Base-by-base conservation (phyloP, 352 stramenopile species). In the Albugo candida region DNA sequence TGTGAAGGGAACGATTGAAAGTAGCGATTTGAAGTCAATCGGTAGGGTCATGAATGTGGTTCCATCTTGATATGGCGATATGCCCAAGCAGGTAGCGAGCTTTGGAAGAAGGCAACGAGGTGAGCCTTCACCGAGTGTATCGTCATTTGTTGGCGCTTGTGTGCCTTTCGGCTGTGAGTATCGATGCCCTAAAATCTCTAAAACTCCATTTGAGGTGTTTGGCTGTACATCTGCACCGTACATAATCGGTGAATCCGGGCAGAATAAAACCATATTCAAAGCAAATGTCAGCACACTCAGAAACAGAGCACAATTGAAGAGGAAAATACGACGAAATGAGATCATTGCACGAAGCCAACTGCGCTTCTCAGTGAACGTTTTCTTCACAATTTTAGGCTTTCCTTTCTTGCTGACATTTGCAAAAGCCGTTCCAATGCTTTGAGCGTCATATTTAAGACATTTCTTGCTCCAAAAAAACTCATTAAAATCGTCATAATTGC, bases 1-100 rank as follows among this genome's bases (percentile, higher is more conserved):
- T 0, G 70, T 80, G 45, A 86, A 89, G 0, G 72, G 77, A 20
- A 56, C 37, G 13, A 49, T 39, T 12, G 14, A 13, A 35, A 56
- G 21, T 12, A 56, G 35, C 19, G 17, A n/a, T 13, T 12, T 31
- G 37, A 56, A 56, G 34, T 56, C 51, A 3, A 20, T 13, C 10
- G 51, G 51, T 10, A 50, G 21, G 4, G 14, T 39, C 13, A 17
- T 36, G 12, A 56, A 56, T 1, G 47, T 40, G 3, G 12, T 36
- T 4, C 44, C 50, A 11, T 13, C 12, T 14, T 37, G 34, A 56
- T 39, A 53, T 14, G 42, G 36, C 11, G 11, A 14, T 12, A 56
- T 35, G 2, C 51, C 47, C 13, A 56, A 39, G 36, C 51, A 56
- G 3, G 51, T 34, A 17, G 39, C 35, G n/a, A 56, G 24, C 16